These are phyloP conservation scores for Sinapis alba DNA, from an alignment of 441 rosid species.

Conservation along the genomic window DNA sequence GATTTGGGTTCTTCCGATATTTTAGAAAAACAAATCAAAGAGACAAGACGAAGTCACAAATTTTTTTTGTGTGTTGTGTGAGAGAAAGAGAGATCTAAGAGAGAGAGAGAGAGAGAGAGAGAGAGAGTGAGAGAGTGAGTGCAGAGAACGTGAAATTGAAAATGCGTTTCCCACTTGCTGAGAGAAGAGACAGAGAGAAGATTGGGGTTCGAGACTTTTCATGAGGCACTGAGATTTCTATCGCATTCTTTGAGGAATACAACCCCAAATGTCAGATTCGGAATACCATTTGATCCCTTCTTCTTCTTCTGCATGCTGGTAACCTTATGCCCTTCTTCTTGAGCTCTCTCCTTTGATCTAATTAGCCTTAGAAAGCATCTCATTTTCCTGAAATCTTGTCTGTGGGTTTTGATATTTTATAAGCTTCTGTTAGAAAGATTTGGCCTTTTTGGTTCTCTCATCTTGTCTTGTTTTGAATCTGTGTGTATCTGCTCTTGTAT, in stretches of 20 bases:
- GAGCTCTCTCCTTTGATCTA: conserved; percentile 1
- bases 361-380: conserved; percentile 8
- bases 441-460: conserved; percentile 26
- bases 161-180: conserved; percentile 40
- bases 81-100: background rate
- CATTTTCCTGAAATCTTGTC: conserved; percentile 7
- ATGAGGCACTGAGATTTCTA: conserved; percentile 5
- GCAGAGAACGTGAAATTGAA: conserved; percentile 39
- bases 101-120: background rate
- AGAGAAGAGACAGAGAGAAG: conserved; percentile 15
- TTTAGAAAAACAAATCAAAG: conserved; percentile 1
- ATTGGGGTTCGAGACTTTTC: background rate
- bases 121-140: conserved; percentile 28
- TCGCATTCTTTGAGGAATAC: conserved; percentile 7
- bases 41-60: conserved; percentile 3
- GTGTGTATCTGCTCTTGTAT: background rate
- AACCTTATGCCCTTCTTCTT: conserved; percentile 42
- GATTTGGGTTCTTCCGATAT: conserved; percentile 18
- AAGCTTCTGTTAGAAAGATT: background rate
- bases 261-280: conserved; percentile 9
- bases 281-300: background rate
- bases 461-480: conserved; percentile 18
- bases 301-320: conserved; percentile 44
- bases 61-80: background rate
- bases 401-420: background rate